Evolutionary conservation across 164 flowering plant genomes (phyloP), one percentile per base, ranked within the genome.

Genomic region (Amborella trichopoda): DNA sequence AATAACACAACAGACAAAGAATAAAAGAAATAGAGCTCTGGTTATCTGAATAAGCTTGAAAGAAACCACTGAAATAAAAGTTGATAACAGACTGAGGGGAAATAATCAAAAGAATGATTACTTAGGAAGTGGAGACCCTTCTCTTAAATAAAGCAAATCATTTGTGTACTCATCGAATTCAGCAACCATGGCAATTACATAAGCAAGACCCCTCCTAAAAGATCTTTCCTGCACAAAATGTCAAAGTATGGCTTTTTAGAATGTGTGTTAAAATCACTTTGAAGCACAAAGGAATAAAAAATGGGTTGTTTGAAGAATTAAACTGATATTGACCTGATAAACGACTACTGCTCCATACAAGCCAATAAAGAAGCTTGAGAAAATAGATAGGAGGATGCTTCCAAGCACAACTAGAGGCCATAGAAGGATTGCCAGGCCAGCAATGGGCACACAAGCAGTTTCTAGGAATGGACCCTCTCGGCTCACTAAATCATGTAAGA

Each of bases 391-490:
- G 38, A 78, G 27, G 40, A 91, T 50, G 68, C 88, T 80, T 16
- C 83, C 96, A 42, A 76, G 50, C 24, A 87, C 96, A 40, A 77
- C 61, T 36, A 91, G 65, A 26, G 99, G 99, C 99, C 99, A 91
- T 52, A 87, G 14, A 46, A 91, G 73, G 64, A 91, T 87, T 18
- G 88, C 62, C 61, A 91, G 68, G 46, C 99, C 99, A 17, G 96
- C 96, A 61, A 86, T 44, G 3, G 98, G 98, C 43, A 90, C 73
- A 63, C 98, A 90, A 48, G 83, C 91, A 5, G 87, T 74, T 71
- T 90, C 98, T 30, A 90, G 74, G 62, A 90, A 90, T 12, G 98
- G 96, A n/a, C 98, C 94, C 60, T 86, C 96, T 37, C 98, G 74
- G 66, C 78, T 76, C 24, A 90, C 64, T 14, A 83, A 66, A 63